A percentile compares a stretch with the other conserved stretches of the same genome.
phyloP scores from a whole-genome alignment of 2,329 filamentous ascomycete genomes.

The Trichoderma koningii region DNA sequence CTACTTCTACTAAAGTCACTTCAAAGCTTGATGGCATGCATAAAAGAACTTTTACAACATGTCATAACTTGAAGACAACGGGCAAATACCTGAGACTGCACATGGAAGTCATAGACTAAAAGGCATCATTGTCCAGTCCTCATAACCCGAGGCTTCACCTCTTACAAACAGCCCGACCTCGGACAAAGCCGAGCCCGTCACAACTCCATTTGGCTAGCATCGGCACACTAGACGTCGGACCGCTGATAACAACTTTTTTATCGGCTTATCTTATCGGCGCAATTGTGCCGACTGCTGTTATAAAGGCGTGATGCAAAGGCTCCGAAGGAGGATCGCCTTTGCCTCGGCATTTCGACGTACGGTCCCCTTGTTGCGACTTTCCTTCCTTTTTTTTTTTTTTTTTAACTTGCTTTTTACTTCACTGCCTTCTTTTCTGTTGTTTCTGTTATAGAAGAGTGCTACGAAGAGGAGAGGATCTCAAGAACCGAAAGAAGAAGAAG shows the following conservation, averaged over 20 bases:
- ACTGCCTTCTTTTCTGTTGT: not conserved
- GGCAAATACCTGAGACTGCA: too few relatives aligned
- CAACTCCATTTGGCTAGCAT: conserved; percentile 8
- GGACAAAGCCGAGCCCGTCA: not conserved
- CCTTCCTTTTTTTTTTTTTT: not conserved
- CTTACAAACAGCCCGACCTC: not conserved
- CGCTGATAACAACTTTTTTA: conserved; percentile 5
- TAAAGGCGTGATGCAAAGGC: conserved; percentile 61
- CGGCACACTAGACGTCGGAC: not conserved
- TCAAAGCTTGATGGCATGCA: too few relatives aligned
- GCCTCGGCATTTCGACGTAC: conserved; percentile 9
- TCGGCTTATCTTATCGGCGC: conserved; percentile 24
- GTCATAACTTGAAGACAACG: not conserved
- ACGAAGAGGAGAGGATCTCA: not conserved
- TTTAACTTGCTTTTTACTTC: not conserved
- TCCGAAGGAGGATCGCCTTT: not conserved
- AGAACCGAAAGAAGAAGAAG: not conserved
- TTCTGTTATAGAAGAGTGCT: not conserved
- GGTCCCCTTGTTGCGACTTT: not conserved
- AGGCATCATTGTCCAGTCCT: too few relatives aligned
- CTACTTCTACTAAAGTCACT: too few relatives aligned
- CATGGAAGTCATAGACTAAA: too few relatives aligned
- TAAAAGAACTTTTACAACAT: too few relatives aligned
- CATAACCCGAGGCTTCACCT: conserved; percentile 1
- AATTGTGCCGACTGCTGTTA: not conserved